Percentiles rank a stretch among this genome's conserved stretches.
Conservation (phyloP, 1,284 basidiomycete genomes). For the Rhodotorula sp. region DNA sequence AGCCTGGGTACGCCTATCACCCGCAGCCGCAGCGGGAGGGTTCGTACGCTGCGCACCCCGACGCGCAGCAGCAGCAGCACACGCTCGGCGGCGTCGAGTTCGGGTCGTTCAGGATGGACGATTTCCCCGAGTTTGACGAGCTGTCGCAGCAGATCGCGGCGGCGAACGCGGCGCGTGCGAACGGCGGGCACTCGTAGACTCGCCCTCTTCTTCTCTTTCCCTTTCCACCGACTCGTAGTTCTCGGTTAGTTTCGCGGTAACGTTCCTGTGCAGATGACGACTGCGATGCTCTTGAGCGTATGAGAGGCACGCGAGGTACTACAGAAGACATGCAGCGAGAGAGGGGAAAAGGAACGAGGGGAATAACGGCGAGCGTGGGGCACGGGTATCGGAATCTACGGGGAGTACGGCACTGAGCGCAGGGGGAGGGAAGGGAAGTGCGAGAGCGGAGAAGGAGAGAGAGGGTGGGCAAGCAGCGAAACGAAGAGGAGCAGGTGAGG, state of each 20-base stretch:
- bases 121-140: neutral
- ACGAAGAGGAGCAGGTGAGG: neutral
- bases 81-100: neutral
- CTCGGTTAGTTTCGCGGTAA: neutral
- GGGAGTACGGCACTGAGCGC: no score
- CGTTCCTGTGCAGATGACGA: neutral
- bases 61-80: neutral
- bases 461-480: neutral
- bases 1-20: neutral
- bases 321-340: neutral
- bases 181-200: neutral
- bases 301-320: neutral
- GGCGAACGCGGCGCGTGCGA: neutral
- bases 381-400: neutral
- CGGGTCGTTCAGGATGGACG: neutral
- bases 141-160: conserved; percentile 7
- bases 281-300: neutral
- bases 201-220: neutral
- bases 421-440: no score
- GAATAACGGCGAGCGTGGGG: neutral
- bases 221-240: neutral
- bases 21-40: neutral
- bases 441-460: neutral
- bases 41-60: neutral
- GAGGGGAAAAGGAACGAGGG: neutral